Percentiles rank a stretch among this genome's conserved stretches.
Conservation (phyloP, 176 grass and related monocot genomes). For the Avena sativa region DNA sequence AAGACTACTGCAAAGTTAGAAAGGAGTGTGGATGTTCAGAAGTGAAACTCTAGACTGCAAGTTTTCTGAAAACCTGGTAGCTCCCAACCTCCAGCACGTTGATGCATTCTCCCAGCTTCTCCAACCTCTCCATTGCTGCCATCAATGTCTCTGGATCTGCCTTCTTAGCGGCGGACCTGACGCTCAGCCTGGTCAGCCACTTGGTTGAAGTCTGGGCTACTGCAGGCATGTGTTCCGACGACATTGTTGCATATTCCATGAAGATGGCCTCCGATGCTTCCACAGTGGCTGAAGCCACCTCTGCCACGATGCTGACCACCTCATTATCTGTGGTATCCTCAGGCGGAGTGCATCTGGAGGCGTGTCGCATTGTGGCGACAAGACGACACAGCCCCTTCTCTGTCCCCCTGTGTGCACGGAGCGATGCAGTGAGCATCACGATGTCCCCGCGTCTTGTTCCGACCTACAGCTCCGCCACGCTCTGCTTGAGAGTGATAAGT, state of each 20-base stretch:
- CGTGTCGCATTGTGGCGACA: constrained; percentile 34
- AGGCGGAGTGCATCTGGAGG: not conserved
- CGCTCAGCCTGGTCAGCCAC: constrained; percentile 32
- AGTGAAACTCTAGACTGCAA: constrained; percentile 37
- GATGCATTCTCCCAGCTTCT: constrained; percentile 19
- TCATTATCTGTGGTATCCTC: not conserved
- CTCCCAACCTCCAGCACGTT: not conserved
- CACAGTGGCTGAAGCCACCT: constrained; percentile 32
- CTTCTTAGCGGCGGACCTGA: not conserved
- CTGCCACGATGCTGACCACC: constrained; percentile 9
- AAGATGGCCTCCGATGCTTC: constrained; percentile 47
- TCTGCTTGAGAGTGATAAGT: constrained; percentile 50
- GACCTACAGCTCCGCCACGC: constrained; percentile 31
- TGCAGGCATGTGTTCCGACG: not conserved
- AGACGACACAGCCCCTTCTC: constrained; percentile 56
- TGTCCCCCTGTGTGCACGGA: constrained; percentile 29
- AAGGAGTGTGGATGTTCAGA: constrained; percentile 25
- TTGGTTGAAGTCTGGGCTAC: constrained; percentile 22
- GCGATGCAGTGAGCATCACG: constrained; percentile 29
- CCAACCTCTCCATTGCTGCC: constrained; percentile 28
- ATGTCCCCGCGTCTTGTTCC: constrained; percentile 51
- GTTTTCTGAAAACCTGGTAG: constrained; percentile 8
- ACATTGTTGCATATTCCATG: constrained; percentile 37
- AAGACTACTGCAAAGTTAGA: not conserved
- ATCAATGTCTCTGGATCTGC: constrained; percentile 28